A percentile compares a stretch with the other conserved stretches of the same genome.
These are phyloP conservation scores for Kondoa malvinella DNA, from an alignment of 768 basidiomycete species.

Conservation along the genomic window DNA sequence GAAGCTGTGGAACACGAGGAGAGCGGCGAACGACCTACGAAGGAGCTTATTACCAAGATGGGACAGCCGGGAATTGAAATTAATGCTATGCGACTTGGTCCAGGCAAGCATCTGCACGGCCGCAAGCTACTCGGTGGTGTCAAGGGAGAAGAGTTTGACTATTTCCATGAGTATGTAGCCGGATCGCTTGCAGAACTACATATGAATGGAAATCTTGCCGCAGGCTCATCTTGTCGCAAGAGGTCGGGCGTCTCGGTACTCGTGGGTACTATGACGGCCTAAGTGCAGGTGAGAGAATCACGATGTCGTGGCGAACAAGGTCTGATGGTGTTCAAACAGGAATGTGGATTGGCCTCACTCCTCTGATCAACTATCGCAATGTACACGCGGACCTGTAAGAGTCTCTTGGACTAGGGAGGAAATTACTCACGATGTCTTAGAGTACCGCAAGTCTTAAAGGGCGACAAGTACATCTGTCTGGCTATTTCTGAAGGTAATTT, in stretches of 20 bases:
- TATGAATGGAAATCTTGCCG: constrained; percentile 32
- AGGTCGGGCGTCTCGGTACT: constrained; percentile 49
- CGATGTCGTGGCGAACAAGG: neutral
- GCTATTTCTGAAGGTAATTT: constrained; percentile 82
- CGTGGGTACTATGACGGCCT: constrained; percentile 66
- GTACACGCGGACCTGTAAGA: neutral
- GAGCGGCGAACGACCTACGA: constrained; percentile 18
- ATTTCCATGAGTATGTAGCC: constrained; percentile 80
- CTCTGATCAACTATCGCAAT: constrained; percentile 67
- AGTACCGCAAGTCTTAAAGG: constrained; percentile 49
- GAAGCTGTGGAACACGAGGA: constrained; percentile 20
- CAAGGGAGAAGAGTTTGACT: constrained; percentile 66
- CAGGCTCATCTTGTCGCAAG: constrained; percentile 65
- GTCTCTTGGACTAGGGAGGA: neutral
- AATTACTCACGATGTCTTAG: constrained; percentile 34
- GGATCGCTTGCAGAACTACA: constrained; percentile 32
- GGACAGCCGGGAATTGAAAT: constrained; percentile 37
- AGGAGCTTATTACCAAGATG: constrained; percentile 16
- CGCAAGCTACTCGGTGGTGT: constrained; percentile 51
- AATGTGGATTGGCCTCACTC: constrained; percentile 44
- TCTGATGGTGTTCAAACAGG: constrained; percentile 43
- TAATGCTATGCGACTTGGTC: constrained; percentile 81
- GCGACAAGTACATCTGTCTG: constrained; percentile 53
- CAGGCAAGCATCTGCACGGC: constrained; percentile 71
- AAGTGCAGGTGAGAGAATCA: constrained; percentile 14